Evolutionary conservation across 805 yeast species (phyloP).

Genomic region (Starmerella powellii): DNA sequence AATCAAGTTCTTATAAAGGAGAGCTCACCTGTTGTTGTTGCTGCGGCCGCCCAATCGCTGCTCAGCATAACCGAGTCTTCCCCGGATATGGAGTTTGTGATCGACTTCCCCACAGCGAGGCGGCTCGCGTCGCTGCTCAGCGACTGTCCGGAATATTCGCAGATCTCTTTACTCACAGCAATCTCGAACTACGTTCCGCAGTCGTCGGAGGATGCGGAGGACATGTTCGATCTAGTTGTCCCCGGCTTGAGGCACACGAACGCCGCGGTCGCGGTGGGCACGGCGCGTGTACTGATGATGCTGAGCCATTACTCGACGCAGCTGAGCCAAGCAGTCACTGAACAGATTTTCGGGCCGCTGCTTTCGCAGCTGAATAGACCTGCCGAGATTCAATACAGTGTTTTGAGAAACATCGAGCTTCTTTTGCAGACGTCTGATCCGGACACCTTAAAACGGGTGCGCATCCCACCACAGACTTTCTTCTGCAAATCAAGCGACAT

Average conservation of each 20-base stretch:
- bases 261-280: slow-evolving; percentile 66
- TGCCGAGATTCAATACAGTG: slow-evolving; percentile 71
- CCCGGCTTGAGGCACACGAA: slow-evolving; percentile 73
- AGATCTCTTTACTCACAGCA: slow-evolving; percentile 51
- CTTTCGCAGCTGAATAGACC: slow-evolving; percentile 45
- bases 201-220: slow-evolving; percentile 49
- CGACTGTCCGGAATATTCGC: slow-evolving; percentile 55
- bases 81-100: slow-evolving; percentile 38
- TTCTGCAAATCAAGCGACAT: slow-evolving; percentile 80
- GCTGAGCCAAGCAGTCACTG: slow-evolving; percentile 44
- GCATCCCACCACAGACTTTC: slow-evolving; percentile 36
- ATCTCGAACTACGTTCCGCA: slow-evolving; percentile 62
- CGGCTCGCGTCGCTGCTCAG: slow-evolving; percentile 33
- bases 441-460: neutral
- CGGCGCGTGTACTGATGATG: slow-evolving; percentile 61
- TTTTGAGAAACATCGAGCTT: slow-evolving; percentile 64
- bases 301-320: slow-evolving; percentile 55
- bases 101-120: slow-evolving; percentile 40
- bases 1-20: slow-evolving; percentile 44
- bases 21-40: slow-evolving; percentile 45
- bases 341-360: slow-evolving; percentile 55
- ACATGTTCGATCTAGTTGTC: slow-evolving; percentile 48
- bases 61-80: slow-evolving; percentile 50
- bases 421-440: slow-evolving; percentile 35
- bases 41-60: slow-evolving; percentile 61